A percentile compares a stretch with the other conserved stretches of the same genome.
phyloP scores from a whole-genome alignment of 2,329 filamentous ascomycete species.

The Colletotrichum sojae region DNA sequence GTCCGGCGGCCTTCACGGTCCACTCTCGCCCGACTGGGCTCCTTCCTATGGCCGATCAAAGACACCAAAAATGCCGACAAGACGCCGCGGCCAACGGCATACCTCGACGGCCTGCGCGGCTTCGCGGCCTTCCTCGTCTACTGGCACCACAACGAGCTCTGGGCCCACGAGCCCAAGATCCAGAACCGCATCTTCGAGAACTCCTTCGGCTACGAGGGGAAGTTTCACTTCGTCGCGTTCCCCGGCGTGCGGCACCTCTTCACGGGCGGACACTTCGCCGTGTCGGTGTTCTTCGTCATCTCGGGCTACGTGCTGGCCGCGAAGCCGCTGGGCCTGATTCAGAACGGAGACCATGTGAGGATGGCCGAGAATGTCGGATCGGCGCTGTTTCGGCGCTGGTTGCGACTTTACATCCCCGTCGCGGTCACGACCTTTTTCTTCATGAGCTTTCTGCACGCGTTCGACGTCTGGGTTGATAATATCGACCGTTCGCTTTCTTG shows the following conservation, averaged over 20 bases:
- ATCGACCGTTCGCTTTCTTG: slow-evolving; percentile 57
- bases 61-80: slow-evolving; percentile 32
- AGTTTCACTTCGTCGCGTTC: slow-evolving; percentile 64
- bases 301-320: slow-evolving; percentile 70
- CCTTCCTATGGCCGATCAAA: slow-evolving; percentile 39
- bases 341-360: slow-evolving; percentile 56
- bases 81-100: slow-evolving; percentile 57
- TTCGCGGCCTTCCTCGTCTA: slow-evolving; percentile 64
- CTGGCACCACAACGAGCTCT: slow-evolving; percentile 61
- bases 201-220: slow-evolving; percentile 63
- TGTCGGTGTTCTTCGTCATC: slow-evolving; percentile 70
- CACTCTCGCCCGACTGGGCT: slow-evolving; percentile 9
- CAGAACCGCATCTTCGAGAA: slow-evolving; percentile 52
- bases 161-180: slow-evolving; percentile 52
- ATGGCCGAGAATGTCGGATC: slow-evolving; percentile 62
- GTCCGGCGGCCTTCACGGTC: slow-evolving; percentile 31
- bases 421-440: slow-evolving; percentile 69
- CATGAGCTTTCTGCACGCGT: slow-evolving; percentile 47
- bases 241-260: slow-evolving; percentile 73
- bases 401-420: slow-evolving; percentile 65
- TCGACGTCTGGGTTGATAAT: slow-evolving; percentile 55
- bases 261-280: slow-evolving; percentile 71
- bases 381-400: slow-evolving; percentile 64
- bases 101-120: slow-evolving; percentile 64
- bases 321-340: slow-evolving; percentile 63